phyloP scores from a whole-genome alignment of 2,329 filamentous ascomycete species.

The Dactylellina leptospora region DNA sequence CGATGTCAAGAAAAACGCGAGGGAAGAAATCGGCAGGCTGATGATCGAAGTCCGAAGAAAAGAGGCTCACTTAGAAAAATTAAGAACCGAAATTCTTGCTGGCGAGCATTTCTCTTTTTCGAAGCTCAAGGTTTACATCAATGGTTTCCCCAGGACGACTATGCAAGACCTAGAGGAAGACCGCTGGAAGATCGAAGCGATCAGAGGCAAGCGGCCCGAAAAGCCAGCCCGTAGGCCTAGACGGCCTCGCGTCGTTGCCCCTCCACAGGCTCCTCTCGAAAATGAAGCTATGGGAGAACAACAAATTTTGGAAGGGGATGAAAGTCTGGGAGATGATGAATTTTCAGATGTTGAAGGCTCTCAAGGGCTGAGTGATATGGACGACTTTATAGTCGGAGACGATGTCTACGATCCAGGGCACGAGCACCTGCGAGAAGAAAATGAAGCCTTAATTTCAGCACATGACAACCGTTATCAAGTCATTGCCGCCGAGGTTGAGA shows the following conservation, averaged over 20 bases:
- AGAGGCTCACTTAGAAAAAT: constrained; percentile 31
- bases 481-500: constrained; percentile 3
- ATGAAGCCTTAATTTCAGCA: constrained; percentile 15
- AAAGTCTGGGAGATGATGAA: constrained; percentile 21
- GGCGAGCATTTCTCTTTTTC: constrained; percentile 29
- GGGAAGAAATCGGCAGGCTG: constrained; percentile 13
- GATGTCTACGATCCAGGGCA: constrained; percentile 50
- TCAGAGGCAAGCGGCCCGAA: constrained; percentile 34
- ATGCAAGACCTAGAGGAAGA: constrained; percentile 48
- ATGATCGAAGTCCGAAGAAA: constrained; percentile 14
- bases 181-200: constrained; percentile 42
- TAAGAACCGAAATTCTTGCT: constrained; percentile 28
- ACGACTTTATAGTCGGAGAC: constrained; percentile 55
- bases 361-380: constrained; percentile 44
- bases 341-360: constrained; percentile 40
- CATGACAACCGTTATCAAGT: neutral
- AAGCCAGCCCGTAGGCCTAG: neutral
- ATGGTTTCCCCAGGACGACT: constrained; percentile 24
- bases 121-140: constrained; percentile 38
- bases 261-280: too few relatives aligned
- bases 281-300: too few relatives aligned
- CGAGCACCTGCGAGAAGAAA: constrained; percentile 38
- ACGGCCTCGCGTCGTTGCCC: constrained; percentile 1
- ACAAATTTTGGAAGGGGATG: neutral
- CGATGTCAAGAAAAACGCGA: constrained; percentile 29